Conservation (phyloP, 2,329 filamentous ascomycete species). For the Fonsecaea multimorphosa region DNA sequence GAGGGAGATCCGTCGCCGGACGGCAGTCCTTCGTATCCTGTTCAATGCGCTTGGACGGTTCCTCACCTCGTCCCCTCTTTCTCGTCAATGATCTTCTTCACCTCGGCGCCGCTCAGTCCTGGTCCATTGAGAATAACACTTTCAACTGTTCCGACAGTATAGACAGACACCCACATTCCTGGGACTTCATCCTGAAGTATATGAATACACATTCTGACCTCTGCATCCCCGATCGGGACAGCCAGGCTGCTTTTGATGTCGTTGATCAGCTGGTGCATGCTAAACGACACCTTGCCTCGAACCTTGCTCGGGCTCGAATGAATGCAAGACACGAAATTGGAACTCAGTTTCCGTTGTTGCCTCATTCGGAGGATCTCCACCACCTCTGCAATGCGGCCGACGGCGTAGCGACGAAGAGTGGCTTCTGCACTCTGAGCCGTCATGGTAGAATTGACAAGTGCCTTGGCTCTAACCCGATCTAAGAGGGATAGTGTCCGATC, state of each 20-base stretch:
- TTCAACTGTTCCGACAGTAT: slow-evolving; percentile 40
- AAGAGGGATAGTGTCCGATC: slow-evolving; percentile 61
- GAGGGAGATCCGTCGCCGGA: not conserved
- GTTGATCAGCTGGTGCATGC: slow-evolving; percentile 66
- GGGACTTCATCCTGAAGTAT: slow-evolving; percentile 56
- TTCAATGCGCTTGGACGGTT: not conserved
- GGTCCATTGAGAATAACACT: slow-evolving; percentile 37
- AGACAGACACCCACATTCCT: slow-evolving; percentile 58
- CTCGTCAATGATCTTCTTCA: slow-evolving; percentile 28
- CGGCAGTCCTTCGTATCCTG: not conserved
- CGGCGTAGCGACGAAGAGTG: slow-evolving; percentile 67
- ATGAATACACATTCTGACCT: slow-evolving; percentile 55
- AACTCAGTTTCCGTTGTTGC: slow-evolving; percentile 46
- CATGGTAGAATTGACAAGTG: slow-evolving; percentile 57
- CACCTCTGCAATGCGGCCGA: slow-evolving; percentile 72
- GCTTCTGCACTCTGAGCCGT: slow-evolving; percentile 59
- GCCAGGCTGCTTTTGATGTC: slow-evolving; percentile 71
- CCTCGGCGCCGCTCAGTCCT: slow-evolving; percentile 34
- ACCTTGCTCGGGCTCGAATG: slow-evolving; percentile 49
- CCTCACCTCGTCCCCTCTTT: not conserved
- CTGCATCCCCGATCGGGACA: slow-evolving; percentile 56
- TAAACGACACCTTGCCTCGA: slow-evolving; percentile 66
- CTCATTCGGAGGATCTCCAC: slow-evolving; percentile 71
- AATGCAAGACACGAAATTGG: slow-evolving; percentile 35
- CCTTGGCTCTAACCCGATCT: slow-evolving; percentile 76